Conservation (phyloP, 2,329 filamentous ascomycete species). For the Ophiostoma sp. region DNA sequence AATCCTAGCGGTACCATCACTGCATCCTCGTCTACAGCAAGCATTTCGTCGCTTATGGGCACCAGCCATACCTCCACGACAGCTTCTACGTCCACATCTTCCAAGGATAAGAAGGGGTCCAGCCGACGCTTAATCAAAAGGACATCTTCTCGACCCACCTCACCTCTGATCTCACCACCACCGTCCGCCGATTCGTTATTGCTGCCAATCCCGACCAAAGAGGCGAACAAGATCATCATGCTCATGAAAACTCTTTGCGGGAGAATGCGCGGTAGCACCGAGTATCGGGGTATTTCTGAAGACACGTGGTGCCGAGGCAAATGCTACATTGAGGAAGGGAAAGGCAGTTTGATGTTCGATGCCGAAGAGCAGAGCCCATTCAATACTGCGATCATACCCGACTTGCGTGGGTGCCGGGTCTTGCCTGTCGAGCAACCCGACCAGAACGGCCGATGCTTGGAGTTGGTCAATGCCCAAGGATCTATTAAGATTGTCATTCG, state of each 20-base stretch:
- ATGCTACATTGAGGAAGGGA: constrained; percentile 72
- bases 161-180: constrained; percentile 48
- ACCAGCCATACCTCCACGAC: background rate
- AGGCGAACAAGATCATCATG: constrained; percentile 65
- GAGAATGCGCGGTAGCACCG: constrained; percentile 71
- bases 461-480: constrained; percentile 49
- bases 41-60: constrained; percentile 17
- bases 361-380: constrained; percentile 60
- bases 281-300: constrained; percentile 59
- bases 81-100: background rate
- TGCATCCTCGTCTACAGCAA: constrained; percentile 22
- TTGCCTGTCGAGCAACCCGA: constrained; percentile 48
- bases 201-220: constrained; percentile 55
- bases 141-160: constrained; percentile 51
- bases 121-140: constrained; percentile 52
- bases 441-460: constrained; percentile 45
- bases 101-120: constrained; percentile 41
- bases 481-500: constrained; percentile 59
- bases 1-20: constrained; percentile 16
- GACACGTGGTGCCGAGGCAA: constrained; percentile 65
- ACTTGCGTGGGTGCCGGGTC: constrained; percentile 69
- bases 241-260: constrained; percentile 75
- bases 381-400: constrained; percentile 62
- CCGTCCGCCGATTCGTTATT: constrained; percentile 57
- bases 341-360: constrained; percentile 69